phyloP scores from a whole-genome alignment of 768 basidiomycete genomes.

The Boletus reticuloceps region DNA sequence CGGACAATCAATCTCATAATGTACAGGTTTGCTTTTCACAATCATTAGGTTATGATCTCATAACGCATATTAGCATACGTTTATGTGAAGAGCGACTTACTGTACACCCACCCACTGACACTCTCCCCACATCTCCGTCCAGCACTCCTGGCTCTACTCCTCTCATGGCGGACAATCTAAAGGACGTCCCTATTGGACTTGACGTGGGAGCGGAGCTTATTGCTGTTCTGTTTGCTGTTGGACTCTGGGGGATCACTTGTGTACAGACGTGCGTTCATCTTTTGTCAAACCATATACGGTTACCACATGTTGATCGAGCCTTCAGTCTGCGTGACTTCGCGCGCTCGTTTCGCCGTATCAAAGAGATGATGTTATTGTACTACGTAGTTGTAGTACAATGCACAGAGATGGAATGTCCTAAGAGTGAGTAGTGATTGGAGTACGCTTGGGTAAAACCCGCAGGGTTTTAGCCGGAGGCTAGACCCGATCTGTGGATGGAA shows the following conservation, averaged over 20 bases:
- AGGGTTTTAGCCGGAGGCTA: too few relatives aligned
- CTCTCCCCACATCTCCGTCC: neutral
- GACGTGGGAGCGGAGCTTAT: conserved; percentile 17
- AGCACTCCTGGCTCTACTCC: neutral
- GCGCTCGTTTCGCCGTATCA: too few relatives aligned
- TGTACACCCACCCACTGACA: neutral
- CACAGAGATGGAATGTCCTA: too few relatives aligned
- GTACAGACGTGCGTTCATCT: conserved; percentile 15
- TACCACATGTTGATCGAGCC: neutral
- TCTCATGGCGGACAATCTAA: neutral
- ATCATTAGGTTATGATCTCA: neutral
- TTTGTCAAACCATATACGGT: neutral
- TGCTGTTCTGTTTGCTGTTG: conserved; percentile 15
- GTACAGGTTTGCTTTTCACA: neutral
- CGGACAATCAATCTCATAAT: neutral
- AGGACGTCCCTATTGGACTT: neutral
- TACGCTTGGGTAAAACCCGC: too few relatives aligned
- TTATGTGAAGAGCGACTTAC: neutral
- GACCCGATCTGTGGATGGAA: too few relatives aligned
- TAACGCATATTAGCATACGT: neutral
- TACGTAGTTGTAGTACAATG: too few relatives aligned
- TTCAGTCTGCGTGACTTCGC: too few relatives aligned
- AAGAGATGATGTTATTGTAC: too few relatives aligned
- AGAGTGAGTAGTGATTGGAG: too few relatives aligned
- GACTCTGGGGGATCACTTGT: conserved; percentile 25